A percentile compares a stretch with the other conserved stretches of the same genome.
Conservation (phyloP, 345 rosid genomes). For the Salix purpurea region DNA sequence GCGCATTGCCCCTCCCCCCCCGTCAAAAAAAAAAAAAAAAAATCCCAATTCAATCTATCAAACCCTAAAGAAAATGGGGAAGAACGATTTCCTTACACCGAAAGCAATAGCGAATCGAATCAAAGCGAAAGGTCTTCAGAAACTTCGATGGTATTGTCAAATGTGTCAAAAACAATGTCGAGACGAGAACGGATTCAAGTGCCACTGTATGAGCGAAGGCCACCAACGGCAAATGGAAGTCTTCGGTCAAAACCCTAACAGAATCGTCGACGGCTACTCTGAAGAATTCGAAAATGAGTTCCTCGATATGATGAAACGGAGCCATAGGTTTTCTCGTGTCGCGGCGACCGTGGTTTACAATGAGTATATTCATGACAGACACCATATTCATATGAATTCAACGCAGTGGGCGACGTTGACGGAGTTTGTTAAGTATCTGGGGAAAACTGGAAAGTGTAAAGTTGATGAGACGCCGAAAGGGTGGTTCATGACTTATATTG, state of each 20-base stretch:
- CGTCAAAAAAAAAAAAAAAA: no score
- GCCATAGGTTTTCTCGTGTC: conserved; percentile 85
- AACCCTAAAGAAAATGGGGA: conserved; percentile 46
- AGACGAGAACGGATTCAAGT: conserved; percentile 96
- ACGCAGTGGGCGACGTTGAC: conserved; percentile 90
- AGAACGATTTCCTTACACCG: conserved; percentile 87
- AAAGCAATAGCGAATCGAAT: conserved; percentile 88
- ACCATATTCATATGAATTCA: conserved; percentile 91
- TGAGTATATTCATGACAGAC: conserved; percentile 82
- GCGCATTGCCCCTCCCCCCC: no score
- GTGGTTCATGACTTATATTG: conserved; percentile 91
- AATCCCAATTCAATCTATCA: not conserved
- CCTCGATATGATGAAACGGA: conserved; percentile 71
- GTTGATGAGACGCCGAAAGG: conserved; percentile 97
- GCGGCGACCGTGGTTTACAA: conserved; percentile 97
- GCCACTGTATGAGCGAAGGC: conserved; percentile 96
- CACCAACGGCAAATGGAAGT: conserved; percentile 96
- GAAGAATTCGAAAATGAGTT: conserved; percentile 75
- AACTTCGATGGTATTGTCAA: conserved; percentile 97
- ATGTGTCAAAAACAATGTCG: conserved; percentile 98
- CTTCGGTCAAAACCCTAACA: conserved; percentile 72
- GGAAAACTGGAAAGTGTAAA: conserved; percentile 80
- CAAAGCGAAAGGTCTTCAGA: conserved; percentile 93
- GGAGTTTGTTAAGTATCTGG: conserved; percentile 78
- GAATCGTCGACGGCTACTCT: conserved; percentile 78